Conservation (phyloP, 768 basidiomycete species). For the Astraeus odoratus region DNA sequence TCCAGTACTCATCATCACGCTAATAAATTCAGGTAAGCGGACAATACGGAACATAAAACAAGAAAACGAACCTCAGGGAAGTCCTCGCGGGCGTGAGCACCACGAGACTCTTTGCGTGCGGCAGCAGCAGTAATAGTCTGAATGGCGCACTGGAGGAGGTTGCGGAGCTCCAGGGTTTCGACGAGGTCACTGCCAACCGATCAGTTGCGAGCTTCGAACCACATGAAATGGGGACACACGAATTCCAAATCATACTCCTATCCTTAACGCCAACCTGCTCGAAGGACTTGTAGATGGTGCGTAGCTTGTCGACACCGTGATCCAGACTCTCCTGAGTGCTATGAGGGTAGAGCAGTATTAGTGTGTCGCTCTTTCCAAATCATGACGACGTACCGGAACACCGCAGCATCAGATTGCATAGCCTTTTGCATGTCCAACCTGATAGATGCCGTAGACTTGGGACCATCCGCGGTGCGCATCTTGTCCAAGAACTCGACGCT, state of each 20-base stretch:
- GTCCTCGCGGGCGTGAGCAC: conserved; percentile 98
- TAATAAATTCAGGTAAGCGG: conserved; percentile 19
- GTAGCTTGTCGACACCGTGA: conserved; percentile 86
- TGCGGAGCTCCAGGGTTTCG: conserved; percentile 95
- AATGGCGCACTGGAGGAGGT: conserved; percentile 89
- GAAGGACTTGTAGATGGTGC: conserved; percentile 81
- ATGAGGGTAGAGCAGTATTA: conserved; percentile 3
- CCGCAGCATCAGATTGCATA: conserved; percentile 97
- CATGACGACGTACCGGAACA: conserved; percentile 61
- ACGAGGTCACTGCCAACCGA: conserved; percentile 68
- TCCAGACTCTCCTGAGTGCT: conserved; percentile 87
- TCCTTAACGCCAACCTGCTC: conserved; percentile 94
- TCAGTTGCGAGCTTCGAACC: conserved; percentile 5
- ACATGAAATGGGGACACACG: conserved; percentile 45
- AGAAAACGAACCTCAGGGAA: conserved; percentile 69
- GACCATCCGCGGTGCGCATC: conserved; percentile 76
- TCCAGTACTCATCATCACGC: conserved; percentile 93
- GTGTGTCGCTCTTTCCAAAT: background rate
- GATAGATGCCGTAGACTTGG: conserved; percentile 83
- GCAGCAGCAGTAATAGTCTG: conserved; percentile 93
- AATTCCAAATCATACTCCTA: conserved; percentile 99
- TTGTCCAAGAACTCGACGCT: conserved; percentile 86
- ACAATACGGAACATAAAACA: background rate
- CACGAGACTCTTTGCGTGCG: conserved; percentile 94
- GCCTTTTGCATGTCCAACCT: conserved; percentile 97